A percentile compares a stretch with the other conserved stretches of the same genome.
These are phyloP conservation scores for Boletus patriciae DNA, from an alignment of 768 basidiomycete genomes.

Conservation along the genomic window DNA sequence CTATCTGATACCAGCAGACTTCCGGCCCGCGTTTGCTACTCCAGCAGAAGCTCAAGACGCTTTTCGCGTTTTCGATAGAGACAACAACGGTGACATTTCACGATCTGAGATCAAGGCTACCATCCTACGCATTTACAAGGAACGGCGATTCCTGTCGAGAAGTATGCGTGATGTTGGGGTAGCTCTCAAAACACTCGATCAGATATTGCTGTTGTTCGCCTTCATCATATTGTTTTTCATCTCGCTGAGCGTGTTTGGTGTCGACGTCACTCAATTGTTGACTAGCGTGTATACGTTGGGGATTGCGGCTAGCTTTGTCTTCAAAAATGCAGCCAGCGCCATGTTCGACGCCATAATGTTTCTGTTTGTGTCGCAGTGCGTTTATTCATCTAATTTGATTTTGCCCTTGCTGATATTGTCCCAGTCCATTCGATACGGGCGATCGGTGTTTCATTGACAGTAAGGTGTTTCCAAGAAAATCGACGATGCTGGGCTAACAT, in stretches of 20 bases:
- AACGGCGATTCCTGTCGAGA: slow-evolving; percentile 71
- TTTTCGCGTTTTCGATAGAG: slow-evolving; percentile 74
- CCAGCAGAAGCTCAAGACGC: slow-evolving; percentile 57
- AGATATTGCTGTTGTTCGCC: slow-evolving; percentile 62
- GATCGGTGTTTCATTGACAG: slow-evolving; percentile 77
- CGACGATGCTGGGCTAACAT: slow-evolving; percentile 6
- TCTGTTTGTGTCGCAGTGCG: slow-evolving; percentile 79
- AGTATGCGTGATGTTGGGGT: slow-evolving; percentile 74
- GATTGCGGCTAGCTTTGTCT: slow-evolving; percentile 77
- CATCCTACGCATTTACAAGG: slow-evolving; percentile 71
- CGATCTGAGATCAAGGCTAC: slow-evolving; percentile 72
- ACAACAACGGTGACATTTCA: slow-evolving; percentile 75
- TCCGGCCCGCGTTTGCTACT: slow-evolving; percentile 66
- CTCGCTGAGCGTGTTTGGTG: slow-evolving; percentile 68
- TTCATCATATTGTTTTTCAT: slow-evolving; percentile 69
- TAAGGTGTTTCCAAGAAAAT: slow-evolving; percentile 26
- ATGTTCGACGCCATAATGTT: slow-evolving; percentile 84
- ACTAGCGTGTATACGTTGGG: slow-evolving; percentile 72
- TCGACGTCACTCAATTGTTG: slow-evolving; percentile 61
- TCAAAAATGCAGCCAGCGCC: slow-evolving; percentile 69
- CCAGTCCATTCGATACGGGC: slow-evolving; percentile 76
- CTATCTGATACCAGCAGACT: slow-evolving; percentile 68
- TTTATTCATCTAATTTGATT: slow-evolving; percentile 10
- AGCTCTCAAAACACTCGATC: slow-evolving; percentile 64
- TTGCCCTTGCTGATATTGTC: slow-evolving; percentile 1